Evolutionary conservation across 306 rosid genomes (phyloP).

Genomic region (Trifolium pratense): DNA sequence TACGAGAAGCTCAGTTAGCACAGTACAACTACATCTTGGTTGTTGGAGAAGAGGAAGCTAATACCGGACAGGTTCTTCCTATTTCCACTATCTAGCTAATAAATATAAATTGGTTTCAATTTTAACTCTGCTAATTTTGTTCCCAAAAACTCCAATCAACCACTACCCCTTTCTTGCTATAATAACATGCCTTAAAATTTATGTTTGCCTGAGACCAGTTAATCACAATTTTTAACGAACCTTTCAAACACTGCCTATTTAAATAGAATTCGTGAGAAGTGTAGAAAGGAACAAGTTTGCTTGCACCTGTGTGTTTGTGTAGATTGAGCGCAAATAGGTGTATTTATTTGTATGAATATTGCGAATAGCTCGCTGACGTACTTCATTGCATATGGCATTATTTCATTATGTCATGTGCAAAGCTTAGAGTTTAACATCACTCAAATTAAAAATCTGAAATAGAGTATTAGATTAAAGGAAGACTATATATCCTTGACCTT

Average conservation of each 20-base stretch:
- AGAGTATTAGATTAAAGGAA: neutral
- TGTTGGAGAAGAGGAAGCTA: conserved; percentile 92
- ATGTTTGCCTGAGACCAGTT: conserved; percentile 15
- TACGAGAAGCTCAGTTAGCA: conserved; percentile 89
- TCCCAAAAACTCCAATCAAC: neutral
- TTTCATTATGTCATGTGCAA: neutral
- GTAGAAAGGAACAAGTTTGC: neutral
- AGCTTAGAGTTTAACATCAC: neutral
- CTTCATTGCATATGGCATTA: neutral
- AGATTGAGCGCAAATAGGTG: neutral
- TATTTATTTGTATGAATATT: neutral
- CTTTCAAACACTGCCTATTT: conserved; percentile 8
- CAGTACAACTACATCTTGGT: conserved; percentile 88
- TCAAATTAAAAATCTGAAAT: neutral
- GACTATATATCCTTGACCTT: neutral
- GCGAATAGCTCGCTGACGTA: neutral
- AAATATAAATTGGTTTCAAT: conserved; percentile 18
- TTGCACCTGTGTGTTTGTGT: neutral
- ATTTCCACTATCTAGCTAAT: neutral
- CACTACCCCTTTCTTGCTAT: neutral
- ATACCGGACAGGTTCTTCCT: conserved; percentile 78
- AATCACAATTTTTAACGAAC: conserved; percentile 2
- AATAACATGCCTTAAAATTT: neutral
- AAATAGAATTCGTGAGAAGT: neutral
- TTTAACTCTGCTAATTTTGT: conserved; percentile 17